Percentiles rank a stretch among this genome's conserved stretches.
Conservation (phyloP, 78 protist species). For the Chrysochromulina tobinii region DNA sequence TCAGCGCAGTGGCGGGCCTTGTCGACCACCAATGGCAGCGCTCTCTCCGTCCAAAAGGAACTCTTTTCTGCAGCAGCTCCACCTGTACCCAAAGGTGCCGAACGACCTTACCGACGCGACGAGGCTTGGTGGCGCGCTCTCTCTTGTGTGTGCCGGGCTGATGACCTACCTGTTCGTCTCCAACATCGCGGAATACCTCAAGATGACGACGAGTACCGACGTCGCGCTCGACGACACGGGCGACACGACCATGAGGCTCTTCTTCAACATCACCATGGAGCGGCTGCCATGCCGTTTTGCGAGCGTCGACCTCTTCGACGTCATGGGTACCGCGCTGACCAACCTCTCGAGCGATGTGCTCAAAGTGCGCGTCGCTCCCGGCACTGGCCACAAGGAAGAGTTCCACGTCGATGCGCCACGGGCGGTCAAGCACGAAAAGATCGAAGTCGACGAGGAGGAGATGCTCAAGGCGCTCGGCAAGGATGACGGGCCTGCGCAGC, state of each 20-base stretch:
- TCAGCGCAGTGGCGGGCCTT: no score
- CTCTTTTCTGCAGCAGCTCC: background rate
- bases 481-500: background rate
- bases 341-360: background rate
- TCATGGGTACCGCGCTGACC: background rate
- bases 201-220: background rate
- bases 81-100: background rate
- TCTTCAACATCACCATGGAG: constrained; percentile 11
- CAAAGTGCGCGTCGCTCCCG: background rate
- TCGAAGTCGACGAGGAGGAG: background rate
- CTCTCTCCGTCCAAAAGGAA: no score
- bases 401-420: background rate
- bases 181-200: background rate
- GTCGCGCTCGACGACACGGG: background rate
- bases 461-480: background rate
- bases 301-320: background rate
- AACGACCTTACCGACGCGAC: background rate
- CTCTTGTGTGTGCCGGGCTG: background rate
- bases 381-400: background rate
- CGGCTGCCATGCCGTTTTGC: constrained; percentile 17
- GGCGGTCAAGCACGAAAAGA: background rate
- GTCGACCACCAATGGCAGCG: no score
- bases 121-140: background rate
- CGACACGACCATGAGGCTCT: background rate
- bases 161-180: background rate